Base-by-base conservation (phyloP, 192 early-diverging fungal genomes). In the Fimicolochytrium jonesii region DNA sequence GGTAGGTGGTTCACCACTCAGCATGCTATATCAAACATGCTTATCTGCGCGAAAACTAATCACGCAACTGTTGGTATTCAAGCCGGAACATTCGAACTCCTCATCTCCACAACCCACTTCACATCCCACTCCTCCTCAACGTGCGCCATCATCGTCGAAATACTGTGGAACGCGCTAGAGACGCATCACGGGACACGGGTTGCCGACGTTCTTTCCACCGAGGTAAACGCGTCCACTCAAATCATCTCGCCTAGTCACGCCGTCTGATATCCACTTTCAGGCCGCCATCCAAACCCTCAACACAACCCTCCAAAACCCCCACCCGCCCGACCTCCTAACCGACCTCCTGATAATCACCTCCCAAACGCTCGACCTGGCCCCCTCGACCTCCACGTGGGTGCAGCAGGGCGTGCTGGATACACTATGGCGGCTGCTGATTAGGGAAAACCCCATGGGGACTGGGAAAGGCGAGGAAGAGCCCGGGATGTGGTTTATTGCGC, bases 111-210 rank as follows among this genome's bases (percentile, higher is more conserved):
- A n/a, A n/a, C n/a, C n/a, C n/a, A n/a, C n/a, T n/a, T n/a, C n/a
- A n/a, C n/a, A n/a, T n/a, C n/a, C n/a, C n/a, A n/a, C n/a, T n/a
- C n/a, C n/a, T n/a, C n/a, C n/a, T n/a, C n/a, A n/a, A n/a, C n/a
- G n/a, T n/a, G n/a, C n/a, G 46, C 64, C 35, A 57, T 66, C 28
- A 18, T 49, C 2, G 48, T 57, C 29, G 64, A 66, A 25, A 56
- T 48, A 7, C 30, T 66, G 29, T 66, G 64, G 64, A 66, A 66
- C 34, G 52, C 45, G 2, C 29, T 66, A 15, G 64, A 66, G 29
- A 48, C 54, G 1, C 32, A 4, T 23, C 33, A 66, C 37, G n/a
- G 28, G 20, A 9, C 10, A 31, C 36, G 36, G 17, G 55, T 55
- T 5, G 52, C 64, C 20, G 36, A 35, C 15, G 54, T 34, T 2